phyloP scores from a whole-genome alignment of 306 rosid genomes.

The Ceratonia siliqua region DNA sequence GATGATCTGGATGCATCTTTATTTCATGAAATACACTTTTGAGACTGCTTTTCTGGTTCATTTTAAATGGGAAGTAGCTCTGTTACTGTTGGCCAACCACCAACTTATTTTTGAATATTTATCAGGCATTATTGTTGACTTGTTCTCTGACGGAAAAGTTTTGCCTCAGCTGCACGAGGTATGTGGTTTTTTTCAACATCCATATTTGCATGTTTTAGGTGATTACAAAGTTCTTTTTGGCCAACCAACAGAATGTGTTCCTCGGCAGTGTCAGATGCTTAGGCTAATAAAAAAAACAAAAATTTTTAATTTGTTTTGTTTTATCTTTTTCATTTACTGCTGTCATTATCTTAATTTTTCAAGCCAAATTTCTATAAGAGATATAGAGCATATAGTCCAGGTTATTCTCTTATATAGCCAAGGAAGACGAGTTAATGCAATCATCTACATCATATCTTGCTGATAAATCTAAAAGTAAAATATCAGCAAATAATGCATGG shows the following conservation, averaged over 20 bases:
- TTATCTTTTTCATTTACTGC: background rate
- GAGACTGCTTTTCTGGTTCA: background rate
- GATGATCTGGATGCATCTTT: background rate
- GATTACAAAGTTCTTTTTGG: slow-evolving; percentile 9
- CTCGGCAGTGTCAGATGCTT: background rate
- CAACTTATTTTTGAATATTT: slow-evolving; percentile 47
- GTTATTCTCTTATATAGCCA: background rate
- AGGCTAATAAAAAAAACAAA: background rate
- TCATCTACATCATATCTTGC: background rate
- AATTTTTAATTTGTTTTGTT: background rate
- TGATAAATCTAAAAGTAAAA: background rate
- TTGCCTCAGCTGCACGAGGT: slow-evolving; percentile 89
- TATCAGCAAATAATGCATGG: background rate
- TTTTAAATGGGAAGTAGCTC: background rate
- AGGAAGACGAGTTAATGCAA: background rate
- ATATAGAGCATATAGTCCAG: background rate
- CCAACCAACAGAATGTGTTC: background rate
- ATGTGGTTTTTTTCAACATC: slow-evolving; percentile 28
- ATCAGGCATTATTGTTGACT: slow-evolving; percentile 81
- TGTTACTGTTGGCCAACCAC: slow-evolving; percentile 37
- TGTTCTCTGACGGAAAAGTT: slow-evolving; percentile 77
- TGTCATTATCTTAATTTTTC: background rate
- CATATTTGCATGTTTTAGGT: slow-evolving; percentile 1
- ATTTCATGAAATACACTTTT: background rate
- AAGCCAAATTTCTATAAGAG: background rate